Evolutionary conservation across 805 yeast genomes (phyloP).

Genomic region (Metahyphopichia silvanorum): DNA sequence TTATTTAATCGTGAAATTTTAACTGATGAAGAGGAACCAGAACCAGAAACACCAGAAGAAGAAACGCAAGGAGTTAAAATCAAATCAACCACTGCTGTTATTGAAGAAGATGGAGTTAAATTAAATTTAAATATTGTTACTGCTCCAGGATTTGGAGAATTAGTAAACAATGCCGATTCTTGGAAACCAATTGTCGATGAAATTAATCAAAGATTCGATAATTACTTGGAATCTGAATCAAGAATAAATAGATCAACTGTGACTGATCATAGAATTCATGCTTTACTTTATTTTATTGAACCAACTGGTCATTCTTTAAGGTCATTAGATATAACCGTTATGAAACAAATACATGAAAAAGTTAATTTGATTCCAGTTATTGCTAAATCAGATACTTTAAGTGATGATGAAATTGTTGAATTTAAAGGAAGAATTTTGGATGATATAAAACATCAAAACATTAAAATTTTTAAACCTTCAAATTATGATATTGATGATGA

Average conservation of each 20-base stretch:
- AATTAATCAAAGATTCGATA: constrained; percentile 80
- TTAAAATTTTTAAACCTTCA: constrained; percentile 72
- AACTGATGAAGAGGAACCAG: constrained; percentile 7
- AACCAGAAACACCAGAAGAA: constrained; percentile 29
- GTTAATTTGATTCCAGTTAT: constrained; percentile 93
- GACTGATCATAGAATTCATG: constrained; percentile 86
- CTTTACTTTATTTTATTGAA: constrained; percentile 88
- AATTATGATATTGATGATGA: constrained; percentile 80
- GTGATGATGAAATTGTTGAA: constrained; percentile 74
- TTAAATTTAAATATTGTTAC: constrained; percentile 80
- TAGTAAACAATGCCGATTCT: constrained; percentile 61
- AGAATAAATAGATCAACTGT: constrained; percentile 69
- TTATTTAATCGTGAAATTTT: constrained; percentile 55
- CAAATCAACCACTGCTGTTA: constrained; percentile 23
- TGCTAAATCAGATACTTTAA: constrained; percentile 90
- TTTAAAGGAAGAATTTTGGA: constrained; percentile 77
- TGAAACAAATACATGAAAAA: constrained; percentile 83
- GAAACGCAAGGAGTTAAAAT: constrained; percentile 21
- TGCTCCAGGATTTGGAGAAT: constrained; percentile 93
- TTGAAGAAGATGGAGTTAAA: constrained; percentile 92
- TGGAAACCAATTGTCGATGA: constrained; percentile 93
- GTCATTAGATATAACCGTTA: constrained; percentile 83
- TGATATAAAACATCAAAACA: constrained; percentile 72
- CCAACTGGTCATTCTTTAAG: constrained; percentile 95
- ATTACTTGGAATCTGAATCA: constrained; percentile 86